A percentile compares a stretch with the other conserved stretches of the same genome.
Conservation (phyloP, 768 basidiomycete species). For the Russula vinacea region DNA sequence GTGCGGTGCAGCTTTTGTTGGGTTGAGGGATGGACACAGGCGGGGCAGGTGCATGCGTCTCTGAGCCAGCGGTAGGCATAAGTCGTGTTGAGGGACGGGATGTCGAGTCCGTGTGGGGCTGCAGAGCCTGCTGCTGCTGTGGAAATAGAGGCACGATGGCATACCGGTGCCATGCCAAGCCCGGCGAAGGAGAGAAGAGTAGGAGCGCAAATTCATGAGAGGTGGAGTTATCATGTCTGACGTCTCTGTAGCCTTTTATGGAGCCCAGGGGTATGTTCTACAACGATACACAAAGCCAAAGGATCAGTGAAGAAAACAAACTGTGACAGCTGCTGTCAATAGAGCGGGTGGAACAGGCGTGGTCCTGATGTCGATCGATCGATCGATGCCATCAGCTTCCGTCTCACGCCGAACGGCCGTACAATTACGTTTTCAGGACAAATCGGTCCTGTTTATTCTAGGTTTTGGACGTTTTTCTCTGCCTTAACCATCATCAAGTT, state of each 20-base stretch:
- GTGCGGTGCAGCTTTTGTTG: constrained; percentile 72
- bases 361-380: no score
- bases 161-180: not conserved
- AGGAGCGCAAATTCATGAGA: not conserved
- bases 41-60: constrained; percentile 73
- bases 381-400: no score
- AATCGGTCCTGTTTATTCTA: no score
- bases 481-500: no score
- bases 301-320: no score
- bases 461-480: no score
- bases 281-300: not conserved
- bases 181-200: not conserved
- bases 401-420: no score
- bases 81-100: constrained; percentile 39
- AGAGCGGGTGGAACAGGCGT: no score
- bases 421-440: no score
- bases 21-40: constrained; percentile 74
- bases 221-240: not conserved
- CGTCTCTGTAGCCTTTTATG: not conserved
- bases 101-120: constrained; percentile 9
- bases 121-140: not conserved
- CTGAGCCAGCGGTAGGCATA: constrained; percentile 79
- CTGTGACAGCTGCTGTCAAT: no score
- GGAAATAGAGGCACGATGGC: not conserved
- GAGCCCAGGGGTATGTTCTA: not conserved